Evolutionary conservation across 345 rosid genomes (phyloP).

Genomic region (Gossypium longicalyx): DNA sequence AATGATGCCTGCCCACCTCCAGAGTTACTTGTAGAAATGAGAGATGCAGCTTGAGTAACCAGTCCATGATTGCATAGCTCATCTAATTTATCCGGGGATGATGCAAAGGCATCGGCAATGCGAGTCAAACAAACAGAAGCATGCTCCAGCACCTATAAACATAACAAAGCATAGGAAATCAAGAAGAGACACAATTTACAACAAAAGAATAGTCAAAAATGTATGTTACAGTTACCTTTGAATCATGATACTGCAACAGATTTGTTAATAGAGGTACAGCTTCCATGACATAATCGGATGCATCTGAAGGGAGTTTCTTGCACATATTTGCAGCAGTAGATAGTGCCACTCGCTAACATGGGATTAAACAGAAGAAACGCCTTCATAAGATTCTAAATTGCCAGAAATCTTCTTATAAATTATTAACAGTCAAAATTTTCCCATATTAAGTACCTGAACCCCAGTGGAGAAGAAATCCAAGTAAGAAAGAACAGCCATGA

Average conservation of each 20-base stretch:
- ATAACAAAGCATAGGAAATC: conserved; percentile 9
- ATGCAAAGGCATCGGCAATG: conserved; percentile 95
- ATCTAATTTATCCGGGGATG: conserved; percentile 84
- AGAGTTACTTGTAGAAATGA: conserved; percentile 84
- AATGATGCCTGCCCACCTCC: conserved; percentile 98
- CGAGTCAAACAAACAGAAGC: conserved; percentile 98
- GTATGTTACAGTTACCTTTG: conserved; percentile 48
- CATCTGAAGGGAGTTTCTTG: conserved; percentile 98
- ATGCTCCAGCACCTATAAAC: conserved; percentile 84
- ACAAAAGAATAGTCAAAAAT: background rate
- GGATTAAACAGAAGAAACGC: background rate
- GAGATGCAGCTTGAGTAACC: conserved; percentile 94
- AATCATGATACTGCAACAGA: conserved; percentile 93
- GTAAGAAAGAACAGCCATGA: conserved; percentile 98
- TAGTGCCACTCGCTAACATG: conserved; percentile 79
- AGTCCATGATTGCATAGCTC: conserved; percentile 93
- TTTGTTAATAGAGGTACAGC: conserved; percentile 97
- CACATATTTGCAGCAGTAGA: conserved; percentile 99
- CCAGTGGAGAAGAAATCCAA: conserved; percentile 99
- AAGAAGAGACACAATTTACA: conserved; percentile 5
- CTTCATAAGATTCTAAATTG: background rate
- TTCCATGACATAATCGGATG: conserved; percentile 99
- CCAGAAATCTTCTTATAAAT: background rate
- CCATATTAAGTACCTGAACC: conserved; percentile 67
- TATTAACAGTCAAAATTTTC: background rate